Base-by-base conservation (phyloP, 805 yeast genomes). In the Cyberlindnera xylosilytica region DNA sequence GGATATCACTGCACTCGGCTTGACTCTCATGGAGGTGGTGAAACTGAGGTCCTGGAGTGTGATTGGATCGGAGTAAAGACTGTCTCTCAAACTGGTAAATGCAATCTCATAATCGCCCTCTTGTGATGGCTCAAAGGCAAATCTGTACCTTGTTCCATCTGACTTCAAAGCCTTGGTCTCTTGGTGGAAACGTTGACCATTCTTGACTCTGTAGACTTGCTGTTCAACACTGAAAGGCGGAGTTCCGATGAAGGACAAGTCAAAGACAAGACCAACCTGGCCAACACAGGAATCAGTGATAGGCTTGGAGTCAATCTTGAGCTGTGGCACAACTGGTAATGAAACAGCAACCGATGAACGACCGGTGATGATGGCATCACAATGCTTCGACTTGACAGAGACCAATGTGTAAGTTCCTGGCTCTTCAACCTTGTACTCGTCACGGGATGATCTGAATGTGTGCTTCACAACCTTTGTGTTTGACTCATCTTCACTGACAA, bases 261-360 rank as follows among this genome's bases (percentile, higher is more conserved):
- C 86, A 47, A 87, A 88, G 24, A 73, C 70, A 45, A 89, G 79
- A 0, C 97, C 99, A 8, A 88, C 81, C 34, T 89, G 87, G 0
- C 99, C 99, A 23, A 93, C 85, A 66, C 99, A 93, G 37, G 83
- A 78, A 55, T 91, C 98, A 20, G 79, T 69, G 3, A 91, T 78
- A 3, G 91, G 66, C 9, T 61, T 60, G 3, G 73, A 62, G 20
- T 53, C 58, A 13, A 76, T 71, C 3, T 59, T 50, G 19, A 79
- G 46, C 18, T 65, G 56, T 9, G 85, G 83, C 27, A 73, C 72
- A 4, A 80, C 73, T 5, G 85, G 83, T 26, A 66, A 65, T 1
- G 88, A 78, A 1, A 87, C 72, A 15, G 67, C 57, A 10, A 84
- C 68, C 1, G 68, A 60, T 1, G 80, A 71, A 10, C 76, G 66